Conservation (phyloP, 2,329 filamentous ascomycete genomes). For the Talaromyces sp. region DNA sequence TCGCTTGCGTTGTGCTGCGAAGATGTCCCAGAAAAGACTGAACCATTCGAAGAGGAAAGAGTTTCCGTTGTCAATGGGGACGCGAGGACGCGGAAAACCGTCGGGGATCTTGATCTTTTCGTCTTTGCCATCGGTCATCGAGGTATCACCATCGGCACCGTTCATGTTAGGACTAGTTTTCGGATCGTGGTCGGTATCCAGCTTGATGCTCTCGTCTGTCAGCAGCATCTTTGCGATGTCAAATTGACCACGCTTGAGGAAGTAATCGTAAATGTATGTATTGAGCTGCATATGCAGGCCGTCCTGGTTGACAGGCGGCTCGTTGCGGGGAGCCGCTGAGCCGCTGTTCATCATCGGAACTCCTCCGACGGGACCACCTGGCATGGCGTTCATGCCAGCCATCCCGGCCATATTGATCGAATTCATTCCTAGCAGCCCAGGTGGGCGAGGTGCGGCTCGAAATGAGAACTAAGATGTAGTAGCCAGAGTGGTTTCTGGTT, state of each 20-base stretch:
- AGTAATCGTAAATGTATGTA: slow-evolving; percentile 67
- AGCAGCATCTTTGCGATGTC: slow-evolving; percentile 75
- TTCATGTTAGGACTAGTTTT: slow-evolving; percentile 71
- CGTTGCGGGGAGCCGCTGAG: slow-evolving; percentile 37
- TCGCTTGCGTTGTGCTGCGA: slow-evolving; percentile 71
- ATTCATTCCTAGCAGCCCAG: slow-evolving; percentile 44
- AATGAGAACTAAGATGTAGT: slow-evolving; percentile 20
- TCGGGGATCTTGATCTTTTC: slow-evolving; percentile 68
- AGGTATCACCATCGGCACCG: slow-evolving; percentile 66
- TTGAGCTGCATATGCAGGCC: slow-evolving; percentile 46
- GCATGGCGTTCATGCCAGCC: slow-evolving; percentile 51
- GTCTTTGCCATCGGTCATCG: slow-evolving; percentile 81
- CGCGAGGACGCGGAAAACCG: slow-evolving; percentile 62
- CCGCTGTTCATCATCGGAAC: slow-evolving; percentile 52
- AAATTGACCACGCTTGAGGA: slow-evolving; percentile 77
- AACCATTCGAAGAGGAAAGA: slow-evolving; percentile 98
- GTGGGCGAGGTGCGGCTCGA: slow-evolving; percentile 30
- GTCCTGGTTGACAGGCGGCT: slow-evolving; percentile 20
- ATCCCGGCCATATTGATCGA: slow-evolving; percentile 53
- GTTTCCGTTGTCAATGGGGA: slow-evolving; percentile 62
- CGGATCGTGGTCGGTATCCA: slow-evolving; percentile 52
- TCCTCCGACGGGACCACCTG: slow-evolving; percentile 53
- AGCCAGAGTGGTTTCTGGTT: slow-evolving; percentile 14
- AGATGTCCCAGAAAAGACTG: slow-evolving; percentile 95
- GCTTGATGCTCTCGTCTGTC: slow-evolving; percentile 54